A percentile compares a stretch with the other conserved stretches of the same genome.
phyloP scores from a whole-genome alignment of 2,329 filamentous ascomycete genomes.

The Aspergillus amoenus region DNA sequence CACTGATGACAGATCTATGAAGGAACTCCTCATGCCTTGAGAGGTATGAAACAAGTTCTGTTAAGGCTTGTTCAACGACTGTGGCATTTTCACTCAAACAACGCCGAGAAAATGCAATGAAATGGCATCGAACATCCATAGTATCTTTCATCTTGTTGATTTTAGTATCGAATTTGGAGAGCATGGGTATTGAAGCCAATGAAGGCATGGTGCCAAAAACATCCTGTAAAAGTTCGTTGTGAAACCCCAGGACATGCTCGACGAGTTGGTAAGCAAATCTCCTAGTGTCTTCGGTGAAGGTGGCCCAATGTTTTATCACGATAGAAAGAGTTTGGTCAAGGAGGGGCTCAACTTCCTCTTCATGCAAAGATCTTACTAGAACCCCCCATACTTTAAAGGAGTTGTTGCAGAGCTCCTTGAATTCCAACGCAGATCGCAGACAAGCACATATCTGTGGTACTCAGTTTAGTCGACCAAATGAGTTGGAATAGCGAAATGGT shows the following conservation, averaged over 20 bases:
- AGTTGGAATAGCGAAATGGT: neutral
- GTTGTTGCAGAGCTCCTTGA: slow-evolving; percentile 70
- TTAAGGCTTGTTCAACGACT: slow-evolving; percentile 78
- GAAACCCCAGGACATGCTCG: slow-evolving; percentile 61
- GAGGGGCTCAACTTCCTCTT: slow-evolving; percentile 75
- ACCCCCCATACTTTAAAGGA: slow-evolving; percentile 83
- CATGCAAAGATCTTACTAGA: slow-evolving; percentile 71
- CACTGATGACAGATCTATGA: slow-evolving; percentile 75
- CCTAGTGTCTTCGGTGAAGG: slow-evolving; percentile 62
- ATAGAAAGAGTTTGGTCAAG: slow-evolving; percentile 89
- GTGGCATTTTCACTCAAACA: slow-evolving; percentile 80
- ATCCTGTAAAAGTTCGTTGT: slow-evolving; percentile 61
- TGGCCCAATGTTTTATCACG: slow-evolving; percentile 75
- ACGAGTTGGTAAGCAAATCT: slow-evolving; percentile 63
- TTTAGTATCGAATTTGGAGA: slow-evolving; percentile 66
- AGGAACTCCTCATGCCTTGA: slow-evolving; percentile 72
- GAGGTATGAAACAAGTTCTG: slow-evolving; percentile 74
- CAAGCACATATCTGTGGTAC: slow-evolving; percentile 79
- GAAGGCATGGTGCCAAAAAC: slow-evolving; percentile 77
- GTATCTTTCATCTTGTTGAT: slow-evolving; percentile 65
- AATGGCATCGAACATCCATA: slow-evolving; percentile 65
- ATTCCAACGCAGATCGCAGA: slow-evolving; percentile 76
- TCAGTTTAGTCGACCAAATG: slow-evolving; percentile 9
- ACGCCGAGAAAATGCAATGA: slow-evolving; percentile 70
- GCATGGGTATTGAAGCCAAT: slow-evolving; percentile 65